Percentiles rank a stretch among this genome's conserved stretches.
Evolutionary conservation across 768 basidiomycete species (phyloP).

Genomic region (Rhizopogon roseolus): DNA sequence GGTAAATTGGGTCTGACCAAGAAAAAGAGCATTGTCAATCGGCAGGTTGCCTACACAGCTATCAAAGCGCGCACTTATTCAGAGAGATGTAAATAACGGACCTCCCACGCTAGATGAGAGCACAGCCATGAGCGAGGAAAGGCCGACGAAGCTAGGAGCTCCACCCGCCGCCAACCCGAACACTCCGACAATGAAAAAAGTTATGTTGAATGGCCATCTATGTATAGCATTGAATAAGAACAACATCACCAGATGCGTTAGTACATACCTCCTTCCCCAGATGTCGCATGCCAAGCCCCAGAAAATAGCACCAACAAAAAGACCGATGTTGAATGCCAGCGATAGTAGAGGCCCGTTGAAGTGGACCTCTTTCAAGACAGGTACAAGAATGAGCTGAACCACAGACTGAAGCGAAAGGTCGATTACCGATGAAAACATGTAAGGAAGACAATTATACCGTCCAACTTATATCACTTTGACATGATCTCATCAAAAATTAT

Average conservation of each 20-base stretch:
- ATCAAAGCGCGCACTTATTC: background rate
- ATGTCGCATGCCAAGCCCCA: constrained; percentile 48
- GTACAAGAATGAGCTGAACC: constrained; percentile 41
- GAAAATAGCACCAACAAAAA: constrained; percentile 44
- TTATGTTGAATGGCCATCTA: constrained; percentile 51
- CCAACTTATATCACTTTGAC: constrained; percentile 26
- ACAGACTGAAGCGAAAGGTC: constrained; percentile 23
- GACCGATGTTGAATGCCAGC: constrained; percentile 47
- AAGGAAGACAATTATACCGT: constrained; percentile 22
- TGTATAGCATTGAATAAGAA: background rate
- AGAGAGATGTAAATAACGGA: constrained; percentile 4
- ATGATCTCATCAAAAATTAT: background rate
- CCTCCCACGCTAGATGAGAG: constrained; percentile 47
- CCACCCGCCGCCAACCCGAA: constrained; percentile 50
- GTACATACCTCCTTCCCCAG: constrained; percentile 41
- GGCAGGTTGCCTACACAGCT: constrained; percentile 42
- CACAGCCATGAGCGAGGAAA: constrained; percentile 42
- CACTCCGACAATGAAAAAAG: constrained; percentile 46
- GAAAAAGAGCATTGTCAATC: constrained; percentile 48
- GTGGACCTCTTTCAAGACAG: constrained; percentile 44
- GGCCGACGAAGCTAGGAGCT: constrained; percentile 39
- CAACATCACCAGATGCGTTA: background rate
- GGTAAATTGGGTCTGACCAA: constrained; percentile 27
- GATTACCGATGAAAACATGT: background rate
- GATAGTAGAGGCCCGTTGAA: constrained; percentile 44